Conservation (phyloP, 2,329 filamentous ascomycete species). For the Ophiostoma sp. region DNA sequence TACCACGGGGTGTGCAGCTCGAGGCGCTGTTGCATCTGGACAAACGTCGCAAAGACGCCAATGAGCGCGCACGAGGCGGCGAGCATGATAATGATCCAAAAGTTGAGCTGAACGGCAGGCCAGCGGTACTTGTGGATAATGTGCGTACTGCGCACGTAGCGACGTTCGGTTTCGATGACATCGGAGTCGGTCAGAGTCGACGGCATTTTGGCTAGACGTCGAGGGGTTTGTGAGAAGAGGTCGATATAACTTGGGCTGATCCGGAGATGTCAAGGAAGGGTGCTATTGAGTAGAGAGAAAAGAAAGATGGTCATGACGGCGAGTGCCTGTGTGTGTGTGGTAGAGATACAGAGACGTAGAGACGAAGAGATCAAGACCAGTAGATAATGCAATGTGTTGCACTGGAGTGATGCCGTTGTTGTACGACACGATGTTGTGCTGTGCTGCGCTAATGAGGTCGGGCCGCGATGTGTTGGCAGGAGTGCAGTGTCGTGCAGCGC, state of each 20-base stretch:
- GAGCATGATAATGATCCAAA: slow-evolving; percentile 64
- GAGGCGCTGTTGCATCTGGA: slow-evolving; percentile 54
- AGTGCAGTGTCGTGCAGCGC: not conserved
- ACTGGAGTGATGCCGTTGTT: not conserved
- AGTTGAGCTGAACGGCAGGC: slow-evolving; percentile 61
- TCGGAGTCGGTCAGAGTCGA: slow-evolving; percentile 40
- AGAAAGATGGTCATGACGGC: not conserved
- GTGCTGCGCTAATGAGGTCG: not conserved
- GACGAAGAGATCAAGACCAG: not conserved
- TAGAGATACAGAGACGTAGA: not conserved
- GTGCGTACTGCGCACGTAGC: slow-evolving; percentile 25
- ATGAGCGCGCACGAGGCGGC: slow-evolving; percentile 54
- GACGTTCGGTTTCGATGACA: slow-evolving; percentile 10
- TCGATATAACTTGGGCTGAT: not conserved
- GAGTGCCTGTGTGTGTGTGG: not conserved
- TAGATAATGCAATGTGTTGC: not conserved
- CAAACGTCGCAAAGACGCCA: slow-evolving; percentile 57
- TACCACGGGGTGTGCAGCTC: slow-evolving; percentile 58
- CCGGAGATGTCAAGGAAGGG: not conserved
- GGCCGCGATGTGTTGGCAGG: slow-evolving; percentile 11
- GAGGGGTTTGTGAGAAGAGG: not conserved
- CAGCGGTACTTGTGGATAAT: slow-evolving; percentile 58
- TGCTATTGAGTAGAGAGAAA: not conserved
- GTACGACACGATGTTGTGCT: not conserved
- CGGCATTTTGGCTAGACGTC: slow-evolving; percentile 33